Evolutionary conservation across 768 basidiomycete genomes (phyloP).

Genomic region (Psilocybe sp.): DNA sequence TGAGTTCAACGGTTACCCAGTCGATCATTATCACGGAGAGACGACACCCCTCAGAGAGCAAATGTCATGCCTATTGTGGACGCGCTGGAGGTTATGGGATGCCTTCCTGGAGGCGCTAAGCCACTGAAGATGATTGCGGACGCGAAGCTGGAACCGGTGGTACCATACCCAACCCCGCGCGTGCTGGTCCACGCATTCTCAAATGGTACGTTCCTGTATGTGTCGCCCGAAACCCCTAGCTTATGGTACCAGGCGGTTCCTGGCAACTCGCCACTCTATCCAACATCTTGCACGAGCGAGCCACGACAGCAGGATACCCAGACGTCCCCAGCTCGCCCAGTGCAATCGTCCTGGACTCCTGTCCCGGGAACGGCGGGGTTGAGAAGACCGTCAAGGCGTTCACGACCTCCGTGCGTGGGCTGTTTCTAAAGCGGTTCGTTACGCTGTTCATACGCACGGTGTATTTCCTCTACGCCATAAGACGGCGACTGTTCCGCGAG

Average conservation of each 20-base stretch:
- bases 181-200: constrained; percentile 47
- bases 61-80: constrained; percentile 34
- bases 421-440: constrained; percentile 22
- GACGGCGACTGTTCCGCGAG: constrained; percentile 19
- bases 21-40: neutral
- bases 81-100: constrained; percentile 33
- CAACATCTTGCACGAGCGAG: constrained; percentile 23
- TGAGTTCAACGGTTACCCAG: constrained; percentile 15
- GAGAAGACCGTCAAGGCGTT: constrained; percentile 28
- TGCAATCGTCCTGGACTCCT: constrained; percentile 43
- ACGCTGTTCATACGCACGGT: constrained; percentile 24
- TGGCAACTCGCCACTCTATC: constrained; percentile 33
- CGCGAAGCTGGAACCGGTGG: constrained; percentile 4
- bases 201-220: constrained; percentile 31
- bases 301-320: constrained; percentile 3
- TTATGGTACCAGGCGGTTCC: constrained; percentile 33
- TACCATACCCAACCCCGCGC: constrained; percentile 19
- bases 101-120: constrained; percentile 18
- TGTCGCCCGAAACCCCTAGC: neutral
- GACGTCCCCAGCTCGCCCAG: constrained; percentile 12
- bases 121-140: neutral
- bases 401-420: constrained; percentile 25
- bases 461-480: constrained; percentile 19
- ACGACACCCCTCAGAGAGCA: constrained; percentile 21
- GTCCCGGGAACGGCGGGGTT: constrained; percentile 35